Conservation (phyloP, 2,329 filamentous ascomycete genomes). For the Fonsecaea nubica region DNA sequence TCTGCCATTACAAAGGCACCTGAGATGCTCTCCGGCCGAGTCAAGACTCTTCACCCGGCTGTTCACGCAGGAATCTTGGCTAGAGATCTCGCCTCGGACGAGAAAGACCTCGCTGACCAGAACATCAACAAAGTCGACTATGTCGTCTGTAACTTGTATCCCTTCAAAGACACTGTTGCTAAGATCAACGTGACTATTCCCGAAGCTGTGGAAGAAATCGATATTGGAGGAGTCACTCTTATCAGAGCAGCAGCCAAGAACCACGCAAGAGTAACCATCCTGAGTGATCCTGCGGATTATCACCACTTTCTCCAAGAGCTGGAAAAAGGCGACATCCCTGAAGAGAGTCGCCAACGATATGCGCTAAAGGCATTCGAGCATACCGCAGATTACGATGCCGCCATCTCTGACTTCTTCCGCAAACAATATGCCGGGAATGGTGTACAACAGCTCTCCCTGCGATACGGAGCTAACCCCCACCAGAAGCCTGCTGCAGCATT, state of each 20-base stretch:
- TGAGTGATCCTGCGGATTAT: constrained; percentile 93
- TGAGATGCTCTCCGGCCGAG: constrained; percentile 90
- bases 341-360: constrained; percentile 83
- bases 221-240: constrained; percentile 96
- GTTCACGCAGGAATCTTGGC: constrained; percentile 87
- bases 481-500: constrained; percentile 95
- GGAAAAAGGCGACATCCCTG: constrained; percentile 82
- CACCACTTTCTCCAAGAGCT: constrained; percentile 91
- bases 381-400: constrained; percentile 93
- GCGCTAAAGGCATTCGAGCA: constrained; percentile 98
- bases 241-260: constrained; percentile 98
- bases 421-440: constrained; percentile 92
- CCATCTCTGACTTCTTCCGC: constrained; percentile 96
- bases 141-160: constrained; percentile 98
- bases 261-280: constrained; percentile 91
- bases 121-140: constrained; percentile 95
- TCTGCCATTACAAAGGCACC: constrained; percentile 96
- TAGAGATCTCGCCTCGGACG: constrained; percentile 90
- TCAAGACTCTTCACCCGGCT: constrained; percentile 96
- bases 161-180: constrained; percentile 97
- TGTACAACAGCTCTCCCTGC: constrained; percentile 79
- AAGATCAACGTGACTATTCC: constrained; percentile 97
- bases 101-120: constrained; percentile 94
- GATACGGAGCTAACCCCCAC: constrained; percentile 97
- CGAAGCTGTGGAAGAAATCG: constrained; percentile 97